Percentiles rank a stretch among this genome's conserved stretches.
phyloP scores from a whole-genome alignment of 2,329 filamentous ascomycete genomes.

The Aspergillus jensenii region DNA sequence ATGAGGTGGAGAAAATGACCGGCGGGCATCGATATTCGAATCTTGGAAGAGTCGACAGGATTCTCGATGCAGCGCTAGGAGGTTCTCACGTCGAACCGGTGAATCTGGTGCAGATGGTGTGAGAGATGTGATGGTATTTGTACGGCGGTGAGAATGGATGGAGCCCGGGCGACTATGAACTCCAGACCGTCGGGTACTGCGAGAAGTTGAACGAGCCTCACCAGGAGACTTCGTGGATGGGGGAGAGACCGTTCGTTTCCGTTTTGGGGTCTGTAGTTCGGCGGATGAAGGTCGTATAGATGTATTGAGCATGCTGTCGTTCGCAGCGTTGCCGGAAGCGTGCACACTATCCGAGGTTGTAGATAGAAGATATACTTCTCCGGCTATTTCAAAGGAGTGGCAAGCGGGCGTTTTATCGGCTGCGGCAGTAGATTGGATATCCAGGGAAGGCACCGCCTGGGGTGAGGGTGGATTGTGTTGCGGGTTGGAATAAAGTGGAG shows the following conservation, averaged over 20 bases:
- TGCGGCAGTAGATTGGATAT: constrained; percentile 6
- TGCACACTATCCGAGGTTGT: neutral
- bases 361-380: constrained; percentile 1
- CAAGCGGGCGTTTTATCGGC: constrained; percentile 11
- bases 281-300: neutral
- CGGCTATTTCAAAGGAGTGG: constrained; percentile 5
- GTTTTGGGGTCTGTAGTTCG: constrained; percentile 15
- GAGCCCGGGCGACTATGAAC: constrained; percentile 29
- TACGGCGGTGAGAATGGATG: constrained; percentile 29
- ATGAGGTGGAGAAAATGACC: constrained; percentile 8
- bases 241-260: constrained; percentile 27
- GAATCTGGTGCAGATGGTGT: constrained; percentile 25
- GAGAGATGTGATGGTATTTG: constrained; percentile 23
- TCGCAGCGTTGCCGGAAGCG: neutral
- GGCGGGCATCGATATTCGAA: constrained; percentile 1
- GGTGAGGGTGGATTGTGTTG: neutral
- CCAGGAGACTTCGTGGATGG: constrained; percentile 25
- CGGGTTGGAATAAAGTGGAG: constrained; percentile 11
- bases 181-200: constrained; percentile 31
- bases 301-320: constrained; percentile 11
- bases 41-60: constrained; percentile 43
- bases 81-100: constrained; percentile 31
- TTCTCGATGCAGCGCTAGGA: constrained; percentile 41
- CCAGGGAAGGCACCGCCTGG: constrained; percentile 7
- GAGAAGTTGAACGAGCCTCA: constrained; percentile 34